A percentile compares a stretch with the other conserved stretches of the same genome.
Evolutionary conservation across 257 asterid genomes (phyloP).

Genomic region (Agastache rugosa): DNA sequence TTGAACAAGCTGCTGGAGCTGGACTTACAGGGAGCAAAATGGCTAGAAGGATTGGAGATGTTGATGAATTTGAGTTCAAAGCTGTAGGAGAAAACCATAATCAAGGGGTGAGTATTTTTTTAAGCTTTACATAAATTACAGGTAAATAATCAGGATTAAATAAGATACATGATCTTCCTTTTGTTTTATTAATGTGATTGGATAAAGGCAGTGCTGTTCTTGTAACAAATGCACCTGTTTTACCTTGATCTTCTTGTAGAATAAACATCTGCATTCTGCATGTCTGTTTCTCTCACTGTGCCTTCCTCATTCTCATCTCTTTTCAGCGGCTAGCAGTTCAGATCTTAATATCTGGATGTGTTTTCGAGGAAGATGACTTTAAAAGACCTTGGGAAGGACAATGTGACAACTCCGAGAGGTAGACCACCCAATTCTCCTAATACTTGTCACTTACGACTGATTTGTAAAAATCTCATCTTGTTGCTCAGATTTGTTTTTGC

Average conservation of each 20-base stretch:
- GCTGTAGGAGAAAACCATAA: conserved; percentile 85
- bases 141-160: background rate
- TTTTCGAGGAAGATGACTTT: conserved; percentile 84
- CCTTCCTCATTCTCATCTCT: conserved; percentile 37
- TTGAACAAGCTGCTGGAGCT: conserved; percentile 94
- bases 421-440: conserved; percentile 20
- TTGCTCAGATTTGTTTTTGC: conserved; percentile 12
- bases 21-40: conserved; percentile 96
- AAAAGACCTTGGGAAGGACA: conserved; percentile 88
- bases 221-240: conserved; percentile 5
- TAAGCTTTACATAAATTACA: conserved; percentile 20
- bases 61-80: conserved; percentile 96
- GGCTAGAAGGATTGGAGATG: conserved; percentile 94
- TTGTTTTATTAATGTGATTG: conserved; percentile 29
- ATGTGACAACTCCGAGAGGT: conserved; percentile 82
- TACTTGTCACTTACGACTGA: conserved; percentile 17
- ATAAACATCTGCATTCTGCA: conserved; percentile 8
- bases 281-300: conserved; percentile 21
- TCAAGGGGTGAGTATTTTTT: conserved; percentile 78
- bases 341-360: conserved; percentile 87
- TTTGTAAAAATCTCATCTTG: conserved; percentile 13
- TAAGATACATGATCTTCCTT: conserved; percentile 14
- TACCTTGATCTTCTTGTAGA: background rate
- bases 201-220: conserved; percentile 10
- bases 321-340: conserved; percentile 90